Conservation (phyloP, 371 early-diverging fungal species). For the Mucor racemosus region DNA sequence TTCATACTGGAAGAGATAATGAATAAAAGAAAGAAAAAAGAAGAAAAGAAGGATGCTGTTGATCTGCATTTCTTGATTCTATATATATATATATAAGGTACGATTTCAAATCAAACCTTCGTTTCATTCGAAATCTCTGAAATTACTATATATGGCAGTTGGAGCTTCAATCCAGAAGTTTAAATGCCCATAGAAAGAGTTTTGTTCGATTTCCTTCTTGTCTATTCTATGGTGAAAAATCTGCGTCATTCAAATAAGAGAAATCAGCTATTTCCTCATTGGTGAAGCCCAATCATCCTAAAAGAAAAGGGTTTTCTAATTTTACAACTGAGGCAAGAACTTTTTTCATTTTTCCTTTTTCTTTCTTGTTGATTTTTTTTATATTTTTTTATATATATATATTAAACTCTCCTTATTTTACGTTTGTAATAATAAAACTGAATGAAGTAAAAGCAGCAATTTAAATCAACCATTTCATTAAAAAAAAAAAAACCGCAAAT, state of each 20-base stretch:
- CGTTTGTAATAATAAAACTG: background rate
- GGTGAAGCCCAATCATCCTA: background rate
- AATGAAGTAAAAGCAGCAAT: background rate
- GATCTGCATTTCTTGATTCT: background rate
- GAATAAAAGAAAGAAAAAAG: background rate
- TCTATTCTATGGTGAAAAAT: background rate
- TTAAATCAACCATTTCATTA: background rate
- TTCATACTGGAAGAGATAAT: background rate
- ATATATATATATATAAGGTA: background rate
- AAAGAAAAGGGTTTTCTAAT: constrained; percentile 4
- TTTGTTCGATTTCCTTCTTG: background rate
- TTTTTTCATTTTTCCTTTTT: constrained; percentile 1
- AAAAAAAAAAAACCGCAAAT: background rate
- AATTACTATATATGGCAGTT: background rate
- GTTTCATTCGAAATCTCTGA: background rate
- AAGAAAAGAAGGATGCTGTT: background rate
- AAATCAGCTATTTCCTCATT: constrained; percentile 10
- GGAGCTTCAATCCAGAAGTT: background rate
- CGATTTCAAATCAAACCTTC: constrained; percentile 1
- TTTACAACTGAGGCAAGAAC: background rate
- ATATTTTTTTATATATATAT: background rate
- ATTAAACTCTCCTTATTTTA: background rate
- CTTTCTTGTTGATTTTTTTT: background rate
- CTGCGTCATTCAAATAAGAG: constrained; percentile 1
- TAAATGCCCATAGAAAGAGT: background rate